These are phyloP conservation scores for Naganishia kalamii DNA, from an alignment of 768 basidiomycete genomes.

Conservation along the genomic window DNA sequence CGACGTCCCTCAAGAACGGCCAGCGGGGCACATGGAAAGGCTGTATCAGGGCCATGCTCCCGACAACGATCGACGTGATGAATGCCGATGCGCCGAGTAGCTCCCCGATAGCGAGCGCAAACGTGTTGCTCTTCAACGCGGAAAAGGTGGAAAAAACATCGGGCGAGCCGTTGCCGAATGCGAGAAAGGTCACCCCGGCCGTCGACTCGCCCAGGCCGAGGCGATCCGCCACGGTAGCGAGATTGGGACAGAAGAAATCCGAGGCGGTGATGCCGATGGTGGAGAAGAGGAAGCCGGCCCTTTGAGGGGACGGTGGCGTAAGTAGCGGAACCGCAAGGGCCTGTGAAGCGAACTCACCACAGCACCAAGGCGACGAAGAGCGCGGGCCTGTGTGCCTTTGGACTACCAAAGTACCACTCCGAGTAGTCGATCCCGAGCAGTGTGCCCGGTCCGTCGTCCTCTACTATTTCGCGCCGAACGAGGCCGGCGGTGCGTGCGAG, in stretches of 20 bases:
- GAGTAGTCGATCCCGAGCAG: constrained; percentile 8
- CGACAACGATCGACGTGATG: constrained; percentile 92
- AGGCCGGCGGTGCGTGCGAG: background rate
- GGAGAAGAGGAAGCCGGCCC: constrained; percentile 71
- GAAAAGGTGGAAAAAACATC: constrained; percentile 95
- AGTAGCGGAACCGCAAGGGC: background rate
- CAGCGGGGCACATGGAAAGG: constrained; percentile 76
- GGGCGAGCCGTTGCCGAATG: constrained; percentile 94
- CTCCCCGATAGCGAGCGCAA: constrained; percentile 87
- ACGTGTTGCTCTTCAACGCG: constrained; percentile 76
- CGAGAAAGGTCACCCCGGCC: constrained; percentile 92
- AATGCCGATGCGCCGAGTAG: constrained; percentile 91
- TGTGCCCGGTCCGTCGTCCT: constrained; percentile 5
- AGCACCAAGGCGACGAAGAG: constrained; percentile 4
- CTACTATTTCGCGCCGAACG: background rate
- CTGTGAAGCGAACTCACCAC: background rate
- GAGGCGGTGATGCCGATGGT: constrained; percentile 90
- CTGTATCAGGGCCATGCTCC: constrained; percentile 94
- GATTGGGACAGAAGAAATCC: constrained; percentile 95
- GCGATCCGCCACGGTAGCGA: constrained; percentile 76
- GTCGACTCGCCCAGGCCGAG: constrained; percentile 86
- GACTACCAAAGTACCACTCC: constrained; percentile 3
- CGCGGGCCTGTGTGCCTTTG: constrained; percentile 6
- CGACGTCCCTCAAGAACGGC: constrained; percentile 86
- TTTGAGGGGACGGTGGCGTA: background rate